A percentile compares a stretch with the other conserved stretches of the same genome.
Evolutionary conservation across 139 green algal species (phyloP).

Genomic region (Yamagishiella unicocca): DNA sequence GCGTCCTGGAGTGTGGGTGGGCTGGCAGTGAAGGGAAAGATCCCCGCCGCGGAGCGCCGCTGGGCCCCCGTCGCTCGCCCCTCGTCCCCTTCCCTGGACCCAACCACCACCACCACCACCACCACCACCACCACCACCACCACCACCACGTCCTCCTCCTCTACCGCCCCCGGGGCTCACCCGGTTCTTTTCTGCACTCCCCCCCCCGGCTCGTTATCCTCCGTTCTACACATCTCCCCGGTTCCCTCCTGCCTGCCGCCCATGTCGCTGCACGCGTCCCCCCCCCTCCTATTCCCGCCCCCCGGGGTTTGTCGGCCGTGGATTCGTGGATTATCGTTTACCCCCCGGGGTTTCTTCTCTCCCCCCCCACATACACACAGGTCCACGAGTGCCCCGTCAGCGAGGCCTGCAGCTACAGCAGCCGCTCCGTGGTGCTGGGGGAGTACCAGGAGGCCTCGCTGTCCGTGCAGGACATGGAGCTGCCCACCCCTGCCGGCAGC

Average conservation of each 20-base stretch:
- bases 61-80: too few species aligned
- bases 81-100: too few species aligned
- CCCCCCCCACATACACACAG: conserved; percentile 13
- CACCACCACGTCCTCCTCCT: too few species aligned
- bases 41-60: too few species aligned
- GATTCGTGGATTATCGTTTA: too few species aligned
- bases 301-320: too few species aligned
- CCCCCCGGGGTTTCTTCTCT: neutral
- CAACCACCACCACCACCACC: too few species aligned
- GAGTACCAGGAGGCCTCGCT: neutral
- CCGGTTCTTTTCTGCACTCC: neutral
- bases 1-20: too few species aligned
- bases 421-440: neutral
- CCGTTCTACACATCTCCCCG: neutral
- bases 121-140: too few species aligned
- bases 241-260: neutral
- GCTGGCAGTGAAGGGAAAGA: too few species aligned
- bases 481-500: neutral
- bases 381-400: neutral
- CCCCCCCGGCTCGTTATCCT: neutral
- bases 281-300: neutral
- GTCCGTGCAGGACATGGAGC: neutral
- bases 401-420: conserved; percentile 10
- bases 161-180: neutral
- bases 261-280: neutral